A percentile compares a stretch with the other conserved stretches of the same genome.
Evolutionary conservation across 1,284 basidiomycete genomes (phyloP).

Genomic region (Fomitopsis schrenkii): DNA sequence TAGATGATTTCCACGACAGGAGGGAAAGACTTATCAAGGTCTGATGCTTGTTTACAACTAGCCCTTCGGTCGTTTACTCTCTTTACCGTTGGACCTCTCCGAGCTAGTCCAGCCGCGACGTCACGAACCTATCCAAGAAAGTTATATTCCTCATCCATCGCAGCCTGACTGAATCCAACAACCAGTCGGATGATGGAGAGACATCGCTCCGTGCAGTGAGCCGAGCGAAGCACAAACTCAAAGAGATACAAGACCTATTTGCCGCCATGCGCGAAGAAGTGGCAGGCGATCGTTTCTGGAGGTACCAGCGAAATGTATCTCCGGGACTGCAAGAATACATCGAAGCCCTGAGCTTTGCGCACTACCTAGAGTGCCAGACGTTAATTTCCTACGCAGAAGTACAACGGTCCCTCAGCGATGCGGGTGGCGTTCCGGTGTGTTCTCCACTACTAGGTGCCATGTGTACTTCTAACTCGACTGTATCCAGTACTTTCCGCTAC

Average conservation of each 20-base stretch:
- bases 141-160: slow-evolving; percentile 93
- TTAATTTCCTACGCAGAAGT: slow-evolving; percentile 73
- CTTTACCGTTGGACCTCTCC: slow-evolving; percentile 6
- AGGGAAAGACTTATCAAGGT: slow-evolving; percentile 86
- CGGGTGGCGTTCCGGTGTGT: slow-evolving; percentile 57
- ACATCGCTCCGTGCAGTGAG: slow-evolving; percentile 42
- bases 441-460: not conserved
- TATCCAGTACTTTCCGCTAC: slow-evolving; percentile 61
- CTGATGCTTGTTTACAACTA: slow-evolving; percentile 3
- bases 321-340: slow-evolving; percentile 89
- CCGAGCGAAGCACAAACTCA: slow-evolving; percentile 64
- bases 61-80: slow-evolving; percentile 2
- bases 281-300: slow-evolving; percentile 73
- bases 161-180: slow-evolving; percentile 48
- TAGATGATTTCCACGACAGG: slow-evolving; percentile 74
- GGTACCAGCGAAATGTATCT: slow-evolving; percentile 73
- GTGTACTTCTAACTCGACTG: not conserved
- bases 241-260: slow-evolving; percentile 68
- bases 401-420: slow-evolving; percentile 58
- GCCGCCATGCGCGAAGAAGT: slow-evolving; percentile 63
- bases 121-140: slow-evolving; percentile 93
- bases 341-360: slow-evolving; percentile 86
- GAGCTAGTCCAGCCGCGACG: slow-evolving; percentile 70
- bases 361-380: slow-evolving; percentile 75
- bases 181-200: slow-evolving; percentile 26